Evolutionary conservation across 1,139 yeast species (phyloP).

Genomic region (Blastobotrys serpentis): DNA sequence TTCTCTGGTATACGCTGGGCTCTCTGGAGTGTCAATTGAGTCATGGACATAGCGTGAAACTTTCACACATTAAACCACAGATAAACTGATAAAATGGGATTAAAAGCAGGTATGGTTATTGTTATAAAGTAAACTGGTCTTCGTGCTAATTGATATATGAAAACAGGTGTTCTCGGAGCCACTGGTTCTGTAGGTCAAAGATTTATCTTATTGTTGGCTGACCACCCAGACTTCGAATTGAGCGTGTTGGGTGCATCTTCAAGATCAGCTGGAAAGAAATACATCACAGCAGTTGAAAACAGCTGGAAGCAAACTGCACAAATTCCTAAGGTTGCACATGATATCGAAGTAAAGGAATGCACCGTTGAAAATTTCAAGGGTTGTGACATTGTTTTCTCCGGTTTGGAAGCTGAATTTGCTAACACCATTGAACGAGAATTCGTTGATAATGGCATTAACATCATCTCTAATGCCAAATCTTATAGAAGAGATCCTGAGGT

Average conservation of each 20-base stretch:
- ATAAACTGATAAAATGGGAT: constrained; percentile 5
- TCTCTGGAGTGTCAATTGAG: too few species aligned
- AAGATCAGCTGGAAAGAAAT: constrained; percentile 89
- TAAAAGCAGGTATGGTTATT: neutral
- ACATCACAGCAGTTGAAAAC: constrained; percentile 70
- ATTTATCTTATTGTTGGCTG: constrained; percentile 75
- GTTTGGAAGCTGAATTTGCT: constrained; percentile 90
- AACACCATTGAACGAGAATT: constrained; percentile 88
- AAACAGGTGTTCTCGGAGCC: constrained; percentile 96
- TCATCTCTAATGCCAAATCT: constrained; percentile 93
- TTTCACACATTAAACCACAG: neutral
- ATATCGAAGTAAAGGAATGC: constrained; percentile 73
- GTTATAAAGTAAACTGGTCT: constrained; percentile 25
- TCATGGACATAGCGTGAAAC: neutral
- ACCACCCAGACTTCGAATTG: constrained; percentile 88
- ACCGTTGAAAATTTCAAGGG: constrained; percentile 70
- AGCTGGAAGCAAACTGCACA: constrained; percentile 87
- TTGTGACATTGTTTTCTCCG: constrained; percentile 94
- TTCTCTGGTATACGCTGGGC: too few species aligned
- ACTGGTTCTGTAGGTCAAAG: constrained; percentile 98
- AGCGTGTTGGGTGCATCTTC: constrained; percentile 88
- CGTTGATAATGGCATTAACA: constrained; percentile 74
- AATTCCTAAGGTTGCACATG: constrained; percentile 66
- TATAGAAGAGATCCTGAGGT: constrained; percentile 86
- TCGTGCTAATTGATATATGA: too few species aligned